Percentiles rank a stretch among this genome's conserved stretches.
phyloP scores from a whole-genome alignment of 2,329 filamentous ascomycete genomes.

The Coniochaeta hoffmannii region DNA sequence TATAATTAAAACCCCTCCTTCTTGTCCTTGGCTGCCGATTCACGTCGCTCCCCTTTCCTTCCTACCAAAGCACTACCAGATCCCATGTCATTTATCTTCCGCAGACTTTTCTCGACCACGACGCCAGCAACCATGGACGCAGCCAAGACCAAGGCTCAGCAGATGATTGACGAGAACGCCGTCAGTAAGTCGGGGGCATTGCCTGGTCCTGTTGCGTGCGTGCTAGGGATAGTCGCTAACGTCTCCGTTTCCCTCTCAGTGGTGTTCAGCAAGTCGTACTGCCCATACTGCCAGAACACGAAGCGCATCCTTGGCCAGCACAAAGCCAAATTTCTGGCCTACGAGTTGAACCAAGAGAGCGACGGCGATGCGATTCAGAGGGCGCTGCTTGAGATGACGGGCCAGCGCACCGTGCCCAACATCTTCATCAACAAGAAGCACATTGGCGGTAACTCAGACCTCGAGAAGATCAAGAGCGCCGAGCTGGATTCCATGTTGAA shows the following conservation, averaged over 20 bases:
- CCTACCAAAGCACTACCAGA: slow-evolving; percentile 11
- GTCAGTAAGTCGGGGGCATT: slow-evolving; percentile 77
- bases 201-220: too few relatives aligned
- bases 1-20: too few relatives aligned
- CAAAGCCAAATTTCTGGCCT: slow-evolving; percentile 63
- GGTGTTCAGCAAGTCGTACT: slow-evolving; percentile 96
- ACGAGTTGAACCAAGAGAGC: slow-evolving; percentile 81
- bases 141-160: slow-evolving; percentile 75
- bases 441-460: slow-evolving; percentile 92
- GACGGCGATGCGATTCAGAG: slow-evolving; percentile 79
- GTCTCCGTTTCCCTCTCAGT: slow-evolving; percentile 38
- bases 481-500: slow-evolving; percentile 46
- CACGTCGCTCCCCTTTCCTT: slow-evolving; percentile 8
- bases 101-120: slow-evolving; percentile 60
- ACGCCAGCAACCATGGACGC: slow-evolving; percentile 69
- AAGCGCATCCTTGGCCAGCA: slow-evolving; percentile 66
- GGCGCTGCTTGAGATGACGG: slow-evolving; percentile 70
- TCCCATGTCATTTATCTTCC: slow-evolving; percentile 56
- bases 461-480: slow-evolving; percentile 55
- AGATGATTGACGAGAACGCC: slow-evolving; percentile 80
- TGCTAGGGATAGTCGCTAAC: background rate
- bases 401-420: slow-evolving; percentile 89
- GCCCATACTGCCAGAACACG: slow-evolving; percentile 79
- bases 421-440: slow-evolving; percentile 88
- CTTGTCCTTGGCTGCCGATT: background rate